A percentile compares a stretch with the other conserved stretches of the same genome.
Conservation (phyloP, 202 grass and related monocot species). For the Dendrocalamus latiflorus region DNA sequence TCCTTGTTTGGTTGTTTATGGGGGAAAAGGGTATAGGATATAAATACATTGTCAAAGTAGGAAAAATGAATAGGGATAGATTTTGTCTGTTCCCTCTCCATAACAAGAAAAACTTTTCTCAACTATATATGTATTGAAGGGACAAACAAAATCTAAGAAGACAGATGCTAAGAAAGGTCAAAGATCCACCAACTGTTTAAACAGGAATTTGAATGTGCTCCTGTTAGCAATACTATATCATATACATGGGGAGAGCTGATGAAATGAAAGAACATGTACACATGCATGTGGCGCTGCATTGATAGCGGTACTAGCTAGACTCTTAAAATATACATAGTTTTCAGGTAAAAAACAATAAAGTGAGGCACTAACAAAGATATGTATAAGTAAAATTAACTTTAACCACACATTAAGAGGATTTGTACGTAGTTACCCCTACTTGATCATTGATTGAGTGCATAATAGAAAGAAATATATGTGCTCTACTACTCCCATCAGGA, state of each 20-base stretch:
- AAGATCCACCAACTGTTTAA: conserved; percentile 28
- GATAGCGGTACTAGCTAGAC: not conserved
- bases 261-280: not conserved
- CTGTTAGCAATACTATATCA: not conserved
- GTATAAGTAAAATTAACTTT: not conserved
- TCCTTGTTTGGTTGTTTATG: not conserved
- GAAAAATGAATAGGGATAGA: not conserved
- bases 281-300: not conserved
- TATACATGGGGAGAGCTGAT: not conserved
- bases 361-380: not conserved
- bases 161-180: not conserved
- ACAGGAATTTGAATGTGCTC: conserved; percentile 36
- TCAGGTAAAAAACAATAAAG: conserved; percentile 9
- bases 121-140: conserved; percentile 10
- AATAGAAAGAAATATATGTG: not conserved
- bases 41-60: not conserved
- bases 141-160: conserved; percentile 30
- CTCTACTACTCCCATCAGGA: not conserved
- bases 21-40: not conserved
- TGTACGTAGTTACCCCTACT: not conserved
- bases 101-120: not conserved
- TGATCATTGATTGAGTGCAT: not conserved
- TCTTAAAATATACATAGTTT: not conserved
- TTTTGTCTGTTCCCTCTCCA: conserved; percentile 15
- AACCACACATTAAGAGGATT: not conserved